Percentiles rank a stretch among this genome's conserved stretches.
These are phyloP conservation scores for Talaromyces amestolkiae DNA, from an alignment of 2,329 filamentous ascomycete species.

Conservation along the genomic window DNA sequence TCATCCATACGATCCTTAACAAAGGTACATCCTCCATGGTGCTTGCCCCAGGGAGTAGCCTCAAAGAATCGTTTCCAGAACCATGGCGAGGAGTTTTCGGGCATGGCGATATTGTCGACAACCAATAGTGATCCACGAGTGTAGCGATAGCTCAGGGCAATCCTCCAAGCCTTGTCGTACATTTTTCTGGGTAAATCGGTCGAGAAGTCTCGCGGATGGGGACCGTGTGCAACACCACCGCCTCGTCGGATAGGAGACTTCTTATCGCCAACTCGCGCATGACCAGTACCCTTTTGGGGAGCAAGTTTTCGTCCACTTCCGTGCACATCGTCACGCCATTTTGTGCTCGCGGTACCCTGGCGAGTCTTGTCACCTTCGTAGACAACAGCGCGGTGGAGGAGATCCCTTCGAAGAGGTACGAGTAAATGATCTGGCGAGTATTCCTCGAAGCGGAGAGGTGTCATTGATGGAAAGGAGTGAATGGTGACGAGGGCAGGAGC, in stretches of 20 bases:
- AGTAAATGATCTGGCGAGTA: conserved; percentile 81
- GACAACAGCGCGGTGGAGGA: conserved; percentile 86
- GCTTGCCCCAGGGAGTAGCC: conserved; percentile 66
- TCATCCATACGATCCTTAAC: conserved; percentile 63
- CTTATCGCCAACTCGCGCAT: conserved; percentile 73
- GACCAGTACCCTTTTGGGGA: conserved; percentile 82
- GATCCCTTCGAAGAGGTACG: conserved; percentile 82
- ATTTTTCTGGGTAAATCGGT: conserved; percentile 81
- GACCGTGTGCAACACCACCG: conserved; percentile 87
- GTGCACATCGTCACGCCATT: conserved; percentile 77
- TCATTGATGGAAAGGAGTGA: conserved; percentile 84
- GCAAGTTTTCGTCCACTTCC: conserved; percentile 79
- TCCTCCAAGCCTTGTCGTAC: conserved; percentile 94
- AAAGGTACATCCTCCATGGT: conserved; percentile 69
- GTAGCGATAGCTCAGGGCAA: conserved; percentile 88
- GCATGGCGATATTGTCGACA: conserved; percentile 70
- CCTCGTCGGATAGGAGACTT: conserved; percentile 80
- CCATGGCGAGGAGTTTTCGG: conserved; percentile 52
- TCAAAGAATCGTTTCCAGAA: conserved; percentile 68
- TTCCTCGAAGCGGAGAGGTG: conserved; percentile 72
- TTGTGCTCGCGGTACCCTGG: conserved; percentile 78
- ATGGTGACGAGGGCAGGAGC: conserved; percentile 76
- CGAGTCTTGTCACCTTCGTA: conserved; percentile 89
- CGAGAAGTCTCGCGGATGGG: conserved; percentile 84
- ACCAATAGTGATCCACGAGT: conserved; percentile 81